These are phyloP conservation scores for Collybia sordida DNA, from an alignment of 768 basidiomycete genomes.

Conservation along the genomic window DNA sequence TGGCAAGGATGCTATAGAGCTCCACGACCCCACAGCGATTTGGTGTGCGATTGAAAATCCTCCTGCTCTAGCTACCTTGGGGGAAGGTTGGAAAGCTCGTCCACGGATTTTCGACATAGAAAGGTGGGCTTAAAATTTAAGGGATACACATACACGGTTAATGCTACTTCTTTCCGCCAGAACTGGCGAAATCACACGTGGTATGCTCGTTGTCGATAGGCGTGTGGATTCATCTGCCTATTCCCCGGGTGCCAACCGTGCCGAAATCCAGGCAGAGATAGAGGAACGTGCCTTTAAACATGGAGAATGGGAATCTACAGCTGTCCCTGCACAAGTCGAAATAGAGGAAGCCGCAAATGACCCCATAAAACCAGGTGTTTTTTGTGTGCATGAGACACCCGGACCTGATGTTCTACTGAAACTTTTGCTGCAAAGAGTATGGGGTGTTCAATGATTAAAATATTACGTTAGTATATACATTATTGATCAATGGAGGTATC, in stretches of 20 bases:
- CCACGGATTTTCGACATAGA: slow-evolving; percentile 67
- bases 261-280: slow-evolving; percentile 55
- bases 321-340: slow-evolving; percentile 54
- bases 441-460: slow-evolving; percentile 36
- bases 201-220: slow-evolving; percentile 86
- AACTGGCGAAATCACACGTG: slow-evolving; percentile 75
- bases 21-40: slow-evolving; percentile 87
- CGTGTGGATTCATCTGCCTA: slow-evolving; percentile 66
- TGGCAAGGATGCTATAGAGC: slow-evolving; percentile 84
- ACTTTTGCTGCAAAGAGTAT: slow-evolving; percentile 54
- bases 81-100: slow-evolving; percentile 55
- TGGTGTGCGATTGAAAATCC: slow-evolving; percentile 84
- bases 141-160: not conserved
- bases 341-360: slow-evolving; percentile 31
- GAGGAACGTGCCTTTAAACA: slow-evolving; percentile 32
- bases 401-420: slow-evolving; percentile 51
- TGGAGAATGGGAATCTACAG: slow-evolving; percentile 46
- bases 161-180: slow-evolving; percentile 22
- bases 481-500: slow-evolving; percentile 7
- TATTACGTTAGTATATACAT: not conserved
- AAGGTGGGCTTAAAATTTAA: slow-evolving; percentile 40
- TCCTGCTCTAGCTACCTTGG: slow-evolving; percentile 36
- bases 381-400: slow-evolving; percentile 61
- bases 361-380: slow-evolving; percentile 31
- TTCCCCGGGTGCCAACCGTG: slow-evolving; percentile 64